Conservation (phyloP, 345 rosid genomes). For the Arabis hirsuta region DNA sequence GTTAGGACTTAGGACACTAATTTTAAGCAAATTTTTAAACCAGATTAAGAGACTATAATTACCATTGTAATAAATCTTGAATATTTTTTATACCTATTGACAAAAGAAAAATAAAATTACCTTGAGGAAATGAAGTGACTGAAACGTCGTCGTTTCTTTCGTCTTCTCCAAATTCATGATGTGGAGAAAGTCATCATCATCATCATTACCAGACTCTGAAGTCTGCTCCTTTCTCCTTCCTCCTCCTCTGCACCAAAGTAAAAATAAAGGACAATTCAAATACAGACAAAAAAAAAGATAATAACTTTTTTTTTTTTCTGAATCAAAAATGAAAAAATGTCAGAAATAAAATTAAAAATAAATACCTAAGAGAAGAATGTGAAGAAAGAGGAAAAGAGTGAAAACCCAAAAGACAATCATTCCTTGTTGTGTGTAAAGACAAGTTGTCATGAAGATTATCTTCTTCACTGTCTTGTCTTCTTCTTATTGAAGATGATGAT, state of each 20-base stretch:
- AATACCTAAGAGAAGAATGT: constrained; percentile 44
- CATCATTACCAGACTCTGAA: constrained; percentile 39
- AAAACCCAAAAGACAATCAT: constrained; percentile 50
- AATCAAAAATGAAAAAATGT: constrained; percentile 33
- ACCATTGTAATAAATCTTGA: no score
- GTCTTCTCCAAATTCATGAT: constrained; percentile 46
- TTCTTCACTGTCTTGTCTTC: constrained; percentile 48
- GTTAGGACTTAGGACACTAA: no score
- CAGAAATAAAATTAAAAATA: constrained; percentile 16
- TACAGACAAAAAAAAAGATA: constrained; percentile 30
- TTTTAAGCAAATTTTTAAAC: no score
- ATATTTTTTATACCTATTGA: not conserved
- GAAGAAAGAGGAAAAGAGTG: constrained; percentile 42
- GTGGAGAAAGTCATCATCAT: constrained; percentile 50
- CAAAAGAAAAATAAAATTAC: constrained; percentile 30
- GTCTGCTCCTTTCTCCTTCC: constrained; percentile 39
- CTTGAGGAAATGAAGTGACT: constrained; percentile 50
- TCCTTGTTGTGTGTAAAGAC: constrained; percentile 41
- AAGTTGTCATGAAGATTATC: constrained; percentile 42
- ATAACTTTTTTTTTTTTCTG: constrained; percentile 17
- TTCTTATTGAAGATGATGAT: constrained; percentile 44
- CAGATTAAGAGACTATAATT: no score
- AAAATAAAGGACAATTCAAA: constrained; percentile 25
- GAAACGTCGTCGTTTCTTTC: constrained; percentile 41
- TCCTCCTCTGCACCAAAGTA: constrained; percentile 38